These are phyloP conservation scores for Sarocladium strictum DNA, from an alignment of 2,329 filamentous ascomycete species.

Conservation along the genomic window DNA sequence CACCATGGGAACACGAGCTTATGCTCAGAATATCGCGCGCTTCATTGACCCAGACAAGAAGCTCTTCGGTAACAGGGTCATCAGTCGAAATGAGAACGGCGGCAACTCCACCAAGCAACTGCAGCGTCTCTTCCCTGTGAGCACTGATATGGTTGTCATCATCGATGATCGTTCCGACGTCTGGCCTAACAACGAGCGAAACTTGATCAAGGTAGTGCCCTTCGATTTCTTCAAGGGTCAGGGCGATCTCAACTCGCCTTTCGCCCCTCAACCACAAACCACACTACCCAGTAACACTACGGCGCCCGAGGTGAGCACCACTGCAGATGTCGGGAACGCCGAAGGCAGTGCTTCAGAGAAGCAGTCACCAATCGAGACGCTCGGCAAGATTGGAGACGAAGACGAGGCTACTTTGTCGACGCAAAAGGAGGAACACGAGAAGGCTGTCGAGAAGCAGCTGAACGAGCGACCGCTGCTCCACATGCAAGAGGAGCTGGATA, in stretches of 20 bases:
- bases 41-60: conserved; percentile 88
- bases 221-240: conserved; percentile 99
- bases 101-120: conserved; percentile 87
- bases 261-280: conserved; percentile 72
- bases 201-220: conserved; percentile 88
- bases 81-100: conserved; percentile 95
- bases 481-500: conserved; percentile 86
- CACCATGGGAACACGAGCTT: conserved; percentile 98
- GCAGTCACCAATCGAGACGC: background rate
- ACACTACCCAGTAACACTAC: conserved; percentile 9
- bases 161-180: conserved; percentile 97
- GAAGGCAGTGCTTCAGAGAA: background rate
- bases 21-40: conserved; percentile 83
- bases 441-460: conserved; percentile 80
- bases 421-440: conserved; percentile 81
- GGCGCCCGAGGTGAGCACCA: background rate
- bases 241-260: conserved; percentile 97
- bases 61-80: conserved; percentile 88
- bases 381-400: conserved; percentile 6
- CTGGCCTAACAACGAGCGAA: conserved; percentile 84
- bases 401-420: conserved; percentile 63
- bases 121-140: conserved; percentile 87
- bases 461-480: conserved; percentile 84
- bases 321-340: background rate
- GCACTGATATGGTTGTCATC: conserved; percentile 98